Evolutionary conservation across 441 rosid genomes (phyloP).

Genomic region (Breynia disticha): DNA sequence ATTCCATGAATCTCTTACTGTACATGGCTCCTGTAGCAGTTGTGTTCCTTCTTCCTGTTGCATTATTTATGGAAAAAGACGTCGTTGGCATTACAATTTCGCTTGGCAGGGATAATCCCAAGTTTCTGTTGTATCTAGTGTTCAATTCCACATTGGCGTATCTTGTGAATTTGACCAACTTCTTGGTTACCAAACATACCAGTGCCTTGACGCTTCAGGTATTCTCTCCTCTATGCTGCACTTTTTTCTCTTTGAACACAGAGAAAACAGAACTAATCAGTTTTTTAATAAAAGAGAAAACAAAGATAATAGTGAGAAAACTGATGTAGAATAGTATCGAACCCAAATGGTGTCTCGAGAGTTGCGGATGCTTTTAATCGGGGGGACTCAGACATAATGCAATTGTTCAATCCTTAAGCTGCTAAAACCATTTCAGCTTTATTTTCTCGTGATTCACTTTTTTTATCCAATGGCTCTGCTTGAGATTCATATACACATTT

Average conservation of each 20-base stretch:
- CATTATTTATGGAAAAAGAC: conserved; percentile 30
- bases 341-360: too few relatives aligned
- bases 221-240: not conserved
- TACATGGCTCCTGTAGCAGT: conserved; percentile 55
- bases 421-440: too few relatives aligned
- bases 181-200: conserved; percentile 48
- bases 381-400: too few relatives aligned
- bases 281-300: too few relatives aligned
- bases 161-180: conserved; percentile 42
- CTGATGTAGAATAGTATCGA: too few relatives aligned
- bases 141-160: conserved; percentile 44
- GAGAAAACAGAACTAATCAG: too few relatives aligned
- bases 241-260: too few relatives aligned
- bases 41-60: conserved; percentile 30
- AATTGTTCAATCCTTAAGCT: too few relatives aligned
- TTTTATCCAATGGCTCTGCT: not conserved
- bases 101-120: conserved; percentile 33
- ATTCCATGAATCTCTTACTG: conserved; percentile 48
- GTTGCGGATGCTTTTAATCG: too few relatives aligned
- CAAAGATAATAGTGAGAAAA: too few relatives aligned
- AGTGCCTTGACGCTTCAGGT: conserved; percentile 54
- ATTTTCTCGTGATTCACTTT: too few relatives aligned
- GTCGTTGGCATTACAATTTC: conserved; percentile 37
- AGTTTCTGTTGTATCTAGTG: conserved; percentile 33
- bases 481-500: not conserved